Conservation (phyloP, 176 grass and related monocot genomes). For the Areca catechu region DNA sequence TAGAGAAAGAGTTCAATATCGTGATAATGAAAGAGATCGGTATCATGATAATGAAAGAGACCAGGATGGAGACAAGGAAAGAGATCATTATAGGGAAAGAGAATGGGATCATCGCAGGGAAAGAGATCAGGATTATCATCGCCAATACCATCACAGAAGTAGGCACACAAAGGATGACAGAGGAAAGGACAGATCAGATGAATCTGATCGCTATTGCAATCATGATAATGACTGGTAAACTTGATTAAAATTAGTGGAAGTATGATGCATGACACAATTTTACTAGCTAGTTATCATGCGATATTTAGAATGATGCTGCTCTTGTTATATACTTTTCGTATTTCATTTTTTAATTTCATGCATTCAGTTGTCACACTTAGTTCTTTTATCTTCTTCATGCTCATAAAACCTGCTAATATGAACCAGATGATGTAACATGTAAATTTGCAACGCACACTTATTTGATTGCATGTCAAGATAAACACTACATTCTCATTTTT, state of each 20-base stretch:
- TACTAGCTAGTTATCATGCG: too few relatives aligned
- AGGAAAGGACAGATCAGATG: constrained; percentile 10
- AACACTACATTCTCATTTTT: too few relatives aligned
- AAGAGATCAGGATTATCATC: neutral
- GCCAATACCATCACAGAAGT: constrained; percentile 10
- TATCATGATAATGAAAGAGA: neutral
- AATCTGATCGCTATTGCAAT: neutral
- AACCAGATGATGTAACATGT: too few relatives aligned
- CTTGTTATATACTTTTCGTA: too few relatives aligned
- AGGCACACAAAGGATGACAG: constrained; percentile 10
- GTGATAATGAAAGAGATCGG: neutral
- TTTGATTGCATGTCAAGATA: too few relatives aligned
- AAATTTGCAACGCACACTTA: too few relatives aligned
- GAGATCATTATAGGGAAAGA: constrained; percentile 9
- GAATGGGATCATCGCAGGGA: constrained; percentile 3
- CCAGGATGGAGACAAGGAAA: constrained; percentile 8
- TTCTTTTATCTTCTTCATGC: too few relatives aligned
- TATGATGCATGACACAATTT: too few relatives aligned
- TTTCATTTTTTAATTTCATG: too few relatives aligned
- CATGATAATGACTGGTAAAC: constrained; percentile 13
- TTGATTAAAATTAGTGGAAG: neutral
- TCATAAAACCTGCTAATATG: too few relatives aligned
- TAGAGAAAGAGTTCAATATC: neutral
- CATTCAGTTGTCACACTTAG: too few relatives aligned
- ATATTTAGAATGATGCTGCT: too few relatives aligned